Conservation (phyloP, 202 grass and related monocot species). For the Schoenoplectus tabernaemontani region DNA sequence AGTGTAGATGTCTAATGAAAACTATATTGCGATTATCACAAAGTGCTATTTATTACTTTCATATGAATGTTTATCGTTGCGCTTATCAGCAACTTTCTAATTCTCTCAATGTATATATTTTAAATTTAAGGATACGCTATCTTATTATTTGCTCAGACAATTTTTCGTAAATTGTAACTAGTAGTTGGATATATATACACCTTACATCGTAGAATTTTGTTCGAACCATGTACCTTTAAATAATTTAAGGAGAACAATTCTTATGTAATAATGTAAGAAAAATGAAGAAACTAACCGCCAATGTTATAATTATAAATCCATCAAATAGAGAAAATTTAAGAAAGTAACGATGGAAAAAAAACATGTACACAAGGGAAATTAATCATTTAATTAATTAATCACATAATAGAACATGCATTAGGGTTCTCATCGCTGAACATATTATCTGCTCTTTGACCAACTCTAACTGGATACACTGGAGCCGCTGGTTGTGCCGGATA, state of each 20-base stretch:
- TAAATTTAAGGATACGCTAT: not conserved
- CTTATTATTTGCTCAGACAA: not conserved
- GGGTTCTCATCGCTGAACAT: slow-evolving; percentile 14
- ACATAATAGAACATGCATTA: slow-evolving; percentile 17
- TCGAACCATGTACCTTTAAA: not conserved
- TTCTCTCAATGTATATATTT: not conserved
- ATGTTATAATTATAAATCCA: not conserved
- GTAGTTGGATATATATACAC: not conserved
- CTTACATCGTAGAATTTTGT: not conserved
- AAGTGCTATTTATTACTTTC: not conserved
- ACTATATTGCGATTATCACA: not conserved
- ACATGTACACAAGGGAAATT: not conserved
- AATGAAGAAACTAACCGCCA: not conserved
- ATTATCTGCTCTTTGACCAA: not conserved
- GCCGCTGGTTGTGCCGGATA: not conserved
- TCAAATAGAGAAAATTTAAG: not conserved
- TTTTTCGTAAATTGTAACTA: not conserved
- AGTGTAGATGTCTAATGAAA: not conserved
- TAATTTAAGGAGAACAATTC: not conserved
- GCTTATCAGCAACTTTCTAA: not conserved
- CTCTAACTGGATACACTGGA: not conserved
- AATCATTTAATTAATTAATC: not conserved
- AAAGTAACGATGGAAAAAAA: not conserved
- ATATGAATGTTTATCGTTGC: not conserved
- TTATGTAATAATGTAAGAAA: not conserved